These are phyloP conservation scores for Pyrus betulifolia DNA, from an alignment of 306 rosid genomes.

Conservation along the genomic window DNA sequence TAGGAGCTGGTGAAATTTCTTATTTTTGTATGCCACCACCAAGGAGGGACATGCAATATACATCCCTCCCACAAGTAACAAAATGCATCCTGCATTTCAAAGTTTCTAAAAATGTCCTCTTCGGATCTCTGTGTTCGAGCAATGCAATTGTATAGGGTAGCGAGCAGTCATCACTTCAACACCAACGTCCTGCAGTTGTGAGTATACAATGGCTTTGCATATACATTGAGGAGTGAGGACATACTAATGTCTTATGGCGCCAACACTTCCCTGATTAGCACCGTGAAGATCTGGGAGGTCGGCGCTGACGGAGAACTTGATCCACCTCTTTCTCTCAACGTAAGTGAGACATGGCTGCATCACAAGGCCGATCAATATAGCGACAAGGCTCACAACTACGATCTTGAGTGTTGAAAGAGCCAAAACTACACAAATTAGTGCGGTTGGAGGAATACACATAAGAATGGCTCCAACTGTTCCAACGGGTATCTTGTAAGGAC, in stretches of 20 bases:
- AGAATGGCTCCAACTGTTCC: slow-evolving; percentile 56
- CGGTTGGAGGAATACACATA: slow-evolving; percentile 71
- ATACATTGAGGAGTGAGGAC: no score
- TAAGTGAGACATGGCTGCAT: slow-evolving; percentile 58
- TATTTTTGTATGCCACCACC: no score
- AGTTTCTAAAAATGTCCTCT: background rate
- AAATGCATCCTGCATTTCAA: background rate
- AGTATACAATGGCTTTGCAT: no score
- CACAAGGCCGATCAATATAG: slow-evolving; percentile 58
- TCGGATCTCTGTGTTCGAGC: background rate
- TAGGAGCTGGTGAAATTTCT: background rate
- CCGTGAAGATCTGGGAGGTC: slow-evolving; percentile 46
- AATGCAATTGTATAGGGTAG: background rate
- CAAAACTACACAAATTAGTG: slow-evolving; percentile 58
- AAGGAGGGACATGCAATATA: no score
- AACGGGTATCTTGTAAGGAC: slow-evolving; percentile 70
- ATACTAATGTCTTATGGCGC: slow-evolving; percentile 13
- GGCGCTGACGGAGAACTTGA: slow-evolving; percentile 43
- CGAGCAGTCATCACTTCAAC: background rate
- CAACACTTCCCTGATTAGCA: slow-evolving; percentile 14
- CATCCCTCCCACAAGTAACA: no score
- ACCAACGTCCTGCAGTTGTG: no score
- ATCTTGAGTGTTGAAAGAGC: slow-evolving; percentile 58
- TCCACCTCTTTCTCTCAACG: slow-evolving; percentile 57
- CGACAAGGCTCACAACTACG: slow-evolving; percentile 45